Evolutionary conservation across 2,329 filamentous ascomycete species (phyloP).

Genomic region (Pseudogymnoascus sp.): DNA sequence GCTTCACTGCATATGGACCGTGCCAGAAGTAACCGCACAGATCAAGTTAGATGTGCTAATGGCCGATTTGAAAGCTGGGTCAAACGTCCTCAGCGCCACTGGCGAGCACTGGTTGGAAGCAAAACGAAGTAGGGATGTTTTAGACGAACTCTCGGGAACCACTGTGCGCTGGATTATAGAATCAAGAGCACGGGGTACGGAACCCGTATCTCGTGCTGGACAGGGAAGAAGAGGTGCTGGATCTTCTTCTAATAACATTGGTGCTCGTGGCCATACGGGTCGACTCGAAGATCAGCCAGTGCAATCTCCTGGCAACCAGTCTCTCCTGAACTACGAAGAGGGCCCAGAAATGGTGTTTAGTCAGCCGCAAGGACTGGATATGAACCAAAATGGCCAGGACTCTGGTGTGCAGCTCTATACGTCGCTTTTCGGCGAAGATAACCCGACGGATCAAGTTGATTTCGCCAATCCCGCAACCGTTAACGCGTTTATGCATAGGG

Average conservation of each 20-base stretch:
- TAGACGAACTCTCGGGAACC: conserved; percentile 32
- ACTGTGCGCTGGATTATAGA: conserved; percentile 26
- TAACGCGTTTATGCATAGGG: conserved; percentile 13
- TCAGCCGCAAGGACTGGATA: neutral
- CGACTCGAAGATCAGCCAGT: neutral
- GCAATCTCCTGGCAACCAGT: neutral
- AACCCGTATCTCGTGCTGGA: neutral
- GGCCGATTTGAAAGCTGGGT: conserved; percentile 33
- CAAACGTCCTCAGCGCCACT: conserved; percentile 41
- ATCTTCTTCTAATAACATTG: neutral
- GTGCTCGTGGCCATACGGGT: neutral
- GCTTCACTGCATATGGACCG: conserved; percentile 41
- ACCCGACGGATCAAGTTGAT: conserved; percentile 11
- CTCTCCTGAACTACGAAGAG: neutral
- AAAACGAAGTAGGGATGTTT: conserved; percentile 36
- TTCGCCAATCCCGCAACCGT: conserved; percentile 4
- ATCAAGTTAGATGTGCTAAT: conserved; percentile 34
- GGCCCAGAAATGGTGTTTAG: neutral
- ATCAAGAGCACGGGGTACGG: neutral
- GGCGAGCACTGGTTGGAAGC: conserved; percentile 45
- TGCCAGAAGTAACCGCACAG: conserved; percentile 33
- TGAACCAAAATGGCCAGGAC: neutral
- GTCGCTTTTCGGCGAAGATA: conserved; percentile 1
- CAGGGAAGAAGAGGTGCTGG: neutral
- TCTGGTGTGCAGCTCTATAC: neutral